Base-by-base conservation (phyloP, 768 basidiomycete species). In the Boletus rufocinnamomeus region DNA sequence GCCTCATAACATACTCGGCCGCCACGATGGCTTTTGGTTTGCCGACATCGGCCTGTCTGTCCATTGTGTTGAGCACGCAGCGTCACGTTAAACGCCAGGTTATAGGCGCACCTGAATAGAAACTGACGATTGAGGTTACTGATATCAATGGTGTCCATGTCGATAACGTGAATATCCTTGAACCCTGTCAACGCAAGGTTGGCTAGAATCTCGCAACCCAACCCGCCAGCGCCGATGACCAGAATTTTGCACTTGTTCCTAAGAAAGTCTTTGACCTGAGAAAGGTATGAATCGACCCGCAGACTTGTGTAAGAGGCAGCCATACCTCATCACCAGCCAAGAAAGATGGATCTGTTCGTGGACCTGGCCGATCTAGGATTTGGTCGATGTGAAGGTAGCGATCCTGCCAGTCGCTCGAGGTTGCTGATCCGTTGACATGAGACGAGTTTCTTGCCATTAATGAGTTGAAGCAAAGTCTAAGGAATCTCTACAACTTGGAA, bases 61-160 rank as follows among this genome's bases (percentile, higher is more conserved):
- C 50, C 32, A 38, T 40, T 28, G 19, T 32, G 48, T 44, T 70
- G 4, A 53, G 17, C 44, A 37, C 52, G 30, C 41, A 25, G 19
- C 28, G 4, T 45, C 38, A 34, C 14, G 46, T 23, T 4, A 17
- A 45, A 46, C 7, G 35, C 2, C 28, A 19, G 28, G 30, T 55
- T 46, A 50, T 28, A 54, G 1, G 13, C 77, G 51, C 63, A 93
- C 96, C 97, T 84, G 79, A 99, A 99, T 25, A 99, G 79, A 73
- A 99, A 99, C 75, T 99, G 97, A 50, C 97, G 84, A 74, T 99
- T 99, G 63, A 99, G 81, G 74, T 99, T 99, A 69, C 95, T 98
- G 69, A 99, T 91, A 76, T 99, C 96, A 72, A 98, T 99, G 17
- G 96, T 98, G 80, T 99, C 96, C 95, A 99, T 98, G 80, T 99